A percentile compares a stretch with the other conserved stretches of the same genome.
Conservation (phyloP, 2,329 filamentous ascomycete species). For the Aureobasidium sp. region DNA sequence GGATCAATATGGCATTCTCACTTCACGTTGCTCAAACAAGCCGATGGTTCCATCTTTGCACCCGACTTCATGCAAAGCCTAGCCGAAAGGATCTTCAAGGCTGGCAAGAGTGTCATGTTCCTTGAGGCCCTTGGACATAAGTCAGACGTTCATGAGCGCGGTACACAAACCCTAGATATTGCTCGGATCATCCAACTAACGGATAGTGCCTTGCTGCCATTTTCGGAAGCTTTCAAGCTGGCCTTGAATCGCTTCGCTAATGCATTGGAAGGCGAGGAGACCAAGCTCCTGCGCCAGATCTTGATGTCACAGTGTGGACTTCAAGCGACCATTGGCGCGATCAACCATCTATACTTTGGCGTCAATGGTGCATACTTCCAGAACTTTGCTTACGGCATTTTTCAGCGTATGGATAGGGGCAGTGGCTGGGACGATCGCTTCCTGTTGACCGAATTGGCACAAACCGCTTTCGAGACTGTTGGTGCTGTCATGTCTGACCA, state of each 20-base stretch:
- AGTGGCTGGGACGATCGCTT: constrained; percentile 73
- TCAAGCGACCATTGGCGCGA: constrained; percentile 52
- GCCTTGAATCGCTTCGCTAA: constrained; percentile 71
- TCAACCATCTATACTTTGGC: constrained; percentile 69
- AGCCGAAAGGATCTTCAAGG: constrained; percentile 67
- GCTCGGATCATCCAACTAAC: not conserved
- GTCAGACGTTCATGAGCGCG: not conserved
- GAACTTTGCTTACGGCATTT: constrained; percentile 59
- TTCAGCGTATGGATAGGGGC: constrained; percentile 60
- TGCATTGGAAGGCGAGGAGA: constrained; percentile 63
- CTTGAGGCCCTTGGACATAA: constrained; percentile 60
- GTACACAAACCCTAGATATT: not conserved
- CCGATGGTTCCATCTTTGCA: constrained; percentile 54
- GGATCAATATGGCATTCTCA: constrained; percentile 68
- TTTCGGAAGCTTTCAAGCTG: constrained; percentile 63
- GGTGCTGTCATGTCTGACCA: constrained; percentile 50
- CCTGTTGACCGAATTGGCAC: constrained; percentile 66
- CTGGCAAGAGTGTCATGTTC: constrained; percentile 81
- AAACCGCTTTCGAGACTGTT: constrained; percentile 56
- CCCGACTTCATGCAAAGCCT: constrained; percentile 67
- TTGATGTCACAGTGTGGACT: constrained; percentile 65
- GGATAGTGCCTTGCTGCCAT: constrained; percentile 40
- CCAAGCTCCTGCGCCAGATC: constrained; percentile 54
- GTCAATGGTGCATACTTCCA: constrained; percentile 62
- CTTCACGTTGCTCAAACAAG: constrained; percentile 57